Conservation (phyloP, 345 rosid species). For the Hibiscus mutabilis region DNA sequence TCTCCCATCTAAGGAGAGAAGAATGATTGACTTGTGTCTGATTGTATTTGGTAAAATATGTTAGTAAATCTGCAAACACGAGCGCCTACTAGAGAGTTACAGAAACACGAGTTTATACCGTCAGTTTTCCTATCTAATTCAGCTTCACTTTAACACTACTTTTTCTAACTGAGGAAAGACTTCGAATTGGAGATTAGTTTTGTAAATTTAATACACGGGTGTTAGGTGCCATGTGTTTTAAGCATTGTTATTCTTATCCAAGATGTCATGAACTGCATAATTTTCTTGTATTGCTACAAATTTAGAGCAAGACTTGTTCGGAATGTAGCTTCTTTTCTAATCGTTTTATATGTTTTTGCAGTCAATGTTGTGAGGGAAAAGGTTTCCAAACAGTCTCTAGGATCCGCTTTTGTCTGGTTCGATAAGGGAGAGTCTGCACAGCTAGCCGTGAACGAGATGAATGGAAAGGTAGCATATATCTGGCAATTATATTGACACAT, state of each 20-base stretch:
- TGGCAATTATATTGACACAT: neutral
- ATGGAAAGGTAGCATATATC: constrained; percentile 40
- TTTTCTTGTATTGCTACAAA: neutral
- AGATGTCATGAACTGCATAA: neutral
- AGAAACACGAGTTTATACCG: neutral
- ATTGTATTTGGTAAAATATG: neutral
- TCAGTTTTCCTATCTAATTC: neutral
- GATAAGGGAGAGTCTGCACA: constrained; percentile 32
- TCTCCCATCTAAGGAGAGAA: neutral
- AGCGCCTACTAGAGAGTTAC: neutral
- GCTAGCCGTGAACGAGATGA: constrained; percentile 44
- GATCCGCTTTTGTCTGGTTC: constrained; percentile 56
- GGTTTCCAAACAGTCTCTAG: constrained; percentile 34
- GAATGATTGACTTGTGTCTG: neutral
- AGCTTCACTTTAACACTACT: neutral
- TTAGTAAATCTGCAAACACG: neutral
- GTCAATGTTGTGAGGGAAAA: constrained; percentile 38
- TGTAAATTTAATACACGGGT: neutral
- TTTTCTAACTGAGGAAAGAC: neutral
- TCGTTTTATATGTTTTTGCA: constrained; percentile 14
- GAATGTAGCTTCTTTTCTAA: constrained; percentile 2
- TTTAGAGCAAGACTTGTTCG: neutral
- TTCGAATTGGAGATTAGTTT: neutral
- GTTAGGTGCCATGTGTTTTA: neutral
- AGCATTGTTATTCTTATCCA: neutral